A percentile compares a stretch with the other conserved stretches of the same genome.
Evolutionary conservation across 2,329 filamentous ascomycete genomes (phyloP).

Genomic region (Diaporthe nobilis): DNA sequence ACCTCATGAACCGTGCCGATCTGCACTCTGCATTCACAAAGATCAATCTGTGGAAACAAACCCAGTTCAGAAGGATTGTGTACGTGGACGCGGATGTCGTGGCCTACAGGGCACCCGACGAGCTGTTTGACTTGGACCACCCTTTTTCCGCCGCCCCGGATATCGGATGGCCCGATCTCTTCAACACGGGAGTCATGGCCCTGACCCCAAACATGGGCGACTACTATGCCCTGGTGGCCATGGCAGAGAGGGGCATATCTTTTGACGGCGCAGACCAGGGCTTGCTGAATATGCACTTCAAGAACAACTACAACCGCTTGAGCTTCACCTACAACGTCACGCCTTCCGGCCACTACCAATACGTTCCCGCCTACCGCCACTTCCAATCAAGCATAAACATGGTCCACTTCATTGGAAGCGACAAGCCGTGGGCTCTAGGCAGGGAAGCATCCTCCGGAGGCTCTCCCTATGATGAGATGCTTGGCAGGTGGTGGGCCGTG

Average conservation of each 20-base stretch:
- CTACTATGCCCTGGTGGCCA: constrained; percentile 85
- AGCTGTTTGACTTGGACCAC: constrained; percentile 81
- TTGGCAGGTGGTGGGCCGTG: constrained; percentile 92
- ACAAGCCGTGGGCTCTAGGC: constrained; percentile 88
- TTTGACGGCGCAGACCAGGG: constrained; percentile 99
- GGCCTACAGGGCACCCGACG: constrained; percentile 90
- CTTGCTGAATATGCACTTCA: constrained; percentile 94
- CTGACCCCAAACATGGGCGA: constrained; percentile 88
- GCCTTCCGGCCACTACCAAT: constrained; percentile 96
- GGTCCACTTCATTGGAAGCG: constrained; percentile 93
- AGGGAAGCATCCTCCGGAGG: constrained; percentile 67
- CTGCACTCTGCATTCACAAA: constrained; percentile 96
- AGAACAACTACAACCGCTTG: constrained; percentile 84
- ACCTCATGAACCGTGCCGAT: constrained; percentile 92
- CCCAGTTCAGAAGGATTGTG: constrained; percentile 91
- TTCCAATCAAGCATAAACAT: constrained; percentile 91
- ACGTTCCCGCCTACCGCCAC: constrained; percentile 93
- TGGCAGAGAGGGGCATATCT: constrained; percentile 89
- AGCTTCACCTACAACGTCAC: constrained; percentile 98
- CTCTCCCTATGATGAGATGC: constrained; percentile 84
- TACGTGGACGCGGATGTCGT: constrained; percentile 96
- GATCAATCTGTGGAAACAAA: constrained; percentile 92
- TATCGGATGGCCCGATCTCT: constrained; percentile 97
- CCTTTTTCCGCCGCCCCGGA: constrained; percentile 85
- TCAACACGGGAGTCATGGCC: constrained; percentile 98